Evolutionary conservation across 352 stramenopile species (phyloP), one percentile per base, ranked within the genome.

Genomic region (Pythium coloratum): DNA sequence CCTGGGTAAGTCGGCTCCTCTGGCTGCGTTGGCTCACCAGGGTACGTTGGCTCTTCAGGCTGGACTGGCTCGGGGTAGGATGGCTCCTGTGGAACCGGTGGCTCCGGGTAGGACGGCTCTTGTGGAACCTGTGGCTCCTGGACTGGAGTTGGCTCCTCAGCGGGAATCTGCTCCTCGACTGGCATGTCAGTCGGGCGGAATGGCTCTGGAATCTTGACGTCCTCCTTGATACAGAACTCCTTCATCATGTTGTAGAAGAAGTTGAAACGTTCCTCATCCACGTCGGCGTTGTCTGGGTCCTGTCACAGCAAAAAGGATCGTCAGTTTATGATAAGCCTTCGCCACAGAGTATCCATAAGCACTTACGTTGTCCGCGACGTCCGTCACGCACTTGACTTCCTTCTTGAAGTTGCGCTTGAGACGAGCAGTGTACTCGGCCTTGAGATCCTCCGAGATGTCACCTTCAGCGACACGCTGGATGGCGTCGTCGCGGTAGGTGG

Each of bases 231-330:
- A 18, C 59, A 66, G 34, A 51, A 59, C 46, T 50, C 47, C 18
- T 59, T 36, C 33, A 66, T 59, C 47, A 66, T 57, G 49, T 16
- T 24, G 42, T 59, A 66, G 49, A 59, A 66, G 24, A 51, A 6
- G 2, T 24, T 8, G 49, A 42, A 66, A 8, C 42, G 59, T 4
- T 66, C 59, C 50, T 66, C 56, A 2, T 44, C 50, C 14, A 32
- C 51, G 34, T 59, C 13, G 32, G 24, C 13, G 6, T 49, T 49
- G 26, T 59, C 59, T 3, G 4, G 20, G 16, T 64, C 42, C 58
- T 64, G 32, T 44, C 2, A 30, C 20, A 36, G 20, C 7, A 49
- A 18, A 49, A 49, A 57, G 20, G 20, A 24, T 24, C 20, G 20
- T 24, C 20, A 24, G 0, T 24, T 24, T 24, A 24, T 24, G 20